These are phyloP conservation scores for Postia placenta DNA, from an alignment of 768 basidiomycete species.

Conservation along the genomic window DNA sequence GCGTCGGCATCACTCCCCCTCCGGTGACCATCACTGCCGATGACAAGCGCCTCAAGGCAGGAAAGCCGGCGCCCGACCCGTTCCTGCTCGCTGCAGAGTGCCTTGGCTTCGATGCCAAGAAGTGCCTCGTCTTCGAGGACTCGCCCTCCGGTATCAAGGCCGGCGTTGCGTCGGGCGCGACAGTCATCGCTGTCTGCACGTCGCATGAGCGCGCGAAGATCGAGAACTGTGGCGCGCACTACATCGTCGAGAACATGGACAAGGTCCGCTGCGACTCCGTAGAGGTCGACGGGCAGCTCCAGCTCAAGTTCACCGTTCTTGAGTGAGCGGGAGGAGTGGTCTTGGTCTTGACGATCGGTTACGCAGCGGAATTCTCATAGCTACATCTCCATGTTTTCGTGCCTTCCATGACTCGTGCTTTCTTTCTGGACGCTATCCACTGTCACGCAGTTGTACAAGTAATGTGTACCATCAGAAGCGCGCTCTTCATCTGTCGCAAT, in stretches of 20 bases:
- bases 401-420: background rate
- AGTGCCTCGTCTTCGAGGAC: slow-evolving; percentile 78
- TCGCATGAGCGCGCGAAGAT: slow-evolving; percentile 55
- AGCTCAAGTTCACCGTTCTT: slow-evolving; percentile 38
- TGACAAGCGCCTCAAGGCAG: slow-evolving; percentile 64
- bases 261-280: slow-evolving; percentile 35
- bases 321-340: no score
- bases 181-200: slow-evolving; percentile 72
- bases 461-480: no score
- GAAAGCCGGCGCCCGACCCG: slow-evolving; percentile 58
- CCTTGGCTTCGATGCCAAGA: slow-evolving; percentile 47
- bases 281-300: slow-evolving; percentile 27
- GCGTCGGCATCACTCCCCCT: slow-evolving; percentile 64
- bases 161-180: slow-evolving; percentile 68
- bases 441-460: background rate
- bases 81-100: slow-evolving; percentile 58
- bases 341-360: no score
- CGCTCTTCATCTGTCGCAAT: no score
- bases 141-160: slow-evolving; percentile 60
- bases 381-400: no score
- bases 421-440: background rate
- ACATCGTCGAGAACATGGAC: slow-evolving; percentile 50
- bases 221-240: slow-evolving; percentile 51
- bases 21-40: slow-evolving; percentile 70
- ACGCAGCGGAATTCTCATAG: no score